phyloP scores from a whole-genome alignment of 2,329 filamentous ascomycete species.

The Colletotrichum phormii region DNA sequence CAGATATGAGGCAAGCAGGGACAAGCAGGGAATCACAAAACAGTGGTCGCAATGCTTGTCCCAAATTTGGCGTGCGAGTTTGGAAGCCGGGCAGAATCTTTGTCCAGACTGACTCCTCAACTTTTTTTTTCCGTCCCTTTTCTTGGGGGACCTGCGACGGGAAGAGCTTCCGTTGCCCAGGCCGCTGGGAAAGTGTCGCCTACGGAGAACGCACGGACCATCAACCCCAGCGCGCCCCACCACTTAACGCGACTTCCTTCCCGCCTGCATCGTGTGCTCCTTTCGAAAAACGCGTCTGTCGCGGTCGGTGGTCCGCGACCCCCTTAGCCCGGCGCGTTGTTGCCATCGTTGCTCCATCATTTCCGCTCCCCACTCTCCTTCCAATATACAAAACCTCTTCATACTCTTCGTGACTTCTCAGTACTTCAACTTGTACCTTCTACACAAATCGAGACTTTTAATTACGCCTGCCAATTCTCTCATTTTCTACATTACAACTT shows the following conservation, averaged over 20 bases:
- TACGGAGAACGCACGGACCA: conserved; percentile 24
- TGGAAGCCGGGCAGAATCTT: not conserved
- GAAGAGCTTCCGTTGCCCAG: not conserved
- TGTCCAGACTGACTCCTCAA: not conserved
- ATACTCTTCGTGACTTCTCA: conserved; percentile 20
- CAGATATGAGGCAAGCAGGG: conserved; percentile 6
- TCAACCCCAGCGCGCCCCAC: conserved; percentile 3
- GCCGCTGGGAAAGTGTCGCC: conserved; percentile 4
- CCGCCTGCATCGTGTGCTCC: conserved; percentile 7
- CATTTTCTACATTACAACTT: not conserved
- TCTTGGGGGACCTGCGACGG: no score
- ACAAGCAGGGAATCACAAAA: conserved; percentile 6
- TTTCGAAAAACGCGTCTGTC: conserved; percentile 30
- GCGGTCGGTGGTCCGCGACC: conserved; percentile 21
- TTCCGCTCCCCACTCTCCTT: conserved; percentile 33
- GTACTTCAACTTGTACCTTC: not conserved
- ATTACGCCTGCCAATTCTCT: conserved; percentile 1
- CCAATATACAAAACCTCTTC: conserved; percentile 35
- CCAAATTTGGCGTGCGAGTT: conserved; percentile 4
- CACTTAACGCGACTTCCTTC: conserved; percentile 34
- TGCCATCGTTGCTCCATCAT: conserved; percentile 27
- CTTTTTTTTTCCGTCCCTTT: not conserved
- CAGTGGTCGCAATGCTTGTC: not conserved
- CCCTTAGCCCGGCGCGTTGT: conserved; percentile 30
- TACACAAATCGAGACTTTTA: not conserved